Base-by-base conservation (phyloP, 2,329 filamentous ascomycete genomes). In the Exophiala xenobiotica region DNA sequence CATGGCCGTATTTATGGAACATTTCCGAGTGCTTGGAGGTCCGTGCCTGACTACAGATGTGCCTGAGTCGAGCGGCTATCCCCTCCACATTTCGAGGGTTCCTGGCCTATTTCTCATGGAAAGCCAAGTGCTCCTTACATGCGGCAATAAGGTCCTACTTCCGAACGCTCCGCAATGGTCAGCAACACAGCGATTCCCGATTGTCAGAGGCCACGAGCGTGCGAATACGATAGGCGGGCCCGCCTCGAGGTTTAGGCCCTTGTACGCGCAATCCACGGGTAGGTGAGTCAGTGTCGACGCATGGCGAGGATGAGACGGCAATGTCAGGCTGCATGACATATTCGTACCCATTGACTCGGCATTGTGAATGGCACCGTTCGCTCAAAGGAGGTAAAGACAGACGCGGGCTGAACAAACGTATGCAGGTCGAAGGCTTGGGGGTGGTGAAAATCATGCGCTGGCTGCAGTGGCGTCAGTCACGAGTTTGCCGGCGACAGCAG, bases 141-240 rank as follows among this genome's bases (percentile, higher is more conserved):
- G n/a, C n/a, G n/a, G n/a, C n/a, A n/a, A n/a, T n/a, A n/a, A n/a
- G n/a, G n/a, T n/a, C n/a, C n/a, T n/a, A n/a, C n/a, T n/a, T n/a
- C n/a, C n/a, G n/a, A n/a, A n/a, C n/a, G n/a, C n/a, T n/a, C n/a
- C n/a, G n/a, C n/a, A n/a, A n/a, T n/a, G n/a, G n/a, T n/a, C n/a
- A n/a, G n/a, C n/a, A n/a, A n/a, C n/a, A n/a, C n/a, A n/a, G n/a
- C n/a, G n/a, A n/a, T n/a, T n/a, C n/a, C n/a, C n/a, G n/a, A n/a
- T n/a, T n/a, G n/a, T n/a, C n/a, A n/a, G n/a, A n/a, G n/a, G n/a
- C n/a, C n/a, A n/a, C n/a, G n/a, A n/a, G 37, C 19, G 20, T 23
- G 19, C 38, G 38, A 40, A 40, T 40, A 40, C 38, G 20, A 40
- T 22, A n/a, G 38, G 18, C 18, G 38, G 38, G 38, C 19, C 22